Base-by-base conservation (phyloP, 805 yeast species). In the Wickerhamiella azymoides region DNA sequence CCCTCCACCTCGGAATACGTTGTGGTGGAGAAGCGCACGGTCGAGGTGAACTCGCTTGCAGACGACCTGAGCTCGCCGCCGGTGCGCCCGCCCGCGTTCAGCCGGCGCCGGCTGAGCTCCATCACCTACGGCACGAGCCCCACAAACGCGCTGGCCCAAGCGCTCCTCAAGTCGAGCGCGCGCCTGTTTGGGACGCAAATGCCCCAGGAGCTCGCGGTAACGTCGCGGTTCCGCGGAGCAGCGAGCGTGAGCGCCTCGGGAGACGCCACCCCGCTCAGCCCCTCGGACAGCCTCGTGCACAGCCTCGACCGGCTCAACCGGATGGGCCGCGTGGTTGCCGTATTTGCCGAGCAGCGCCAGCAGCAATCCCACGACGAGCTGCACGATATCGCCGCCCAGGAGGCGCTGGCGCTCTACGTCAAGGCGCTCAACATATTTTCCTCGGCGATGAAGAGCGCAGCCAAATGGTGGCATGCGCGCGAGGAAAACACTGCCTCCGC, bases 1-100 rank as follows among this genome's bases (percentile, higher is more conserved):
- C 24, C 24, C n/a, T 35, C 24, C 24, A 17, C 37, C n/a, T 18
- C 19, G 8, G 96, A 86, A 57, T 89, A 89, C 55, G 97, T 89
- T 28, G 94, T 89, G 35, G 88, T 89, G 25, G 97, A 89, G 61
- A 92, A 89, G 61, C 74, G 94, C 42, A 84, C 92, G 0, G 96
- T 89, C 3, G 97, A 92, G 59, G 94, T 89, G 8, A 89, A 89
- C 65, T 89, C 94, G 2, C 69, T 92, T 47, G 98, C 98, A 2
- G 97, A 89, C 62, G 96, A 88, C 60, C 66, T 89, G 43, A 88
- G 84, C 13, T 62, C 48, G 39, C 57, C 59, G 14, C 56, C 58
- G 6, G 39, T 36, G 3, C 25, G 25, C 16, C 44, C 37, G 28
- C 33, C 44, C 24, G 33, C 32, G 2, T 32, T 24, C 16, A 36